A percentile compares a stretch with the other conserved stretches of the same genome.
Conservation (phyloP, 1,284 basidiomycete genomes). For the Tylopilus sp. region DNA sequence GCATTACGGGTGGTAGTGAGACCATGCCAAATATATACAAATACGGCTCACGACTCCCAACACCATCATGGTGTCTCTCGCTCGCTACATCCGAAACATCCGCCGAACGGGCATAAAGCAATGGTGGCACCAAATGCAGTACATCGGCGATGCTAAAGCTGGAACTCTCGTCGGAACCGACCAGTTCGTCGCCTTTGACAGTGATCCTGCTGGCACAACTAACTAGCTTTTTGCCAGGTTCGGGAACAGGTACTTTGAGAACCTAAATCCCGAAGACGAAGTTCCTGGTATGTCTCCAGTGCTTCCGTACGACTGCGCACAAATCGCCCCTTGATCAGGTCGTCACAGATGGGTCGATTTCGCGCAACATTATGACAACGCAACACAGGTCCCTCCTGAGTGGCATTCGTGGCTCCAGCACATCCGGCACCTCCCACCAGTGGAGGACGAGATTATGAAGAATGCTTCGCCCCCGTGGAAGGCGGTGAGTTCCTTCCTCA, state of each 20-base stretch:
- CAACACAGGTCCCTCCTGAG: conserved; percentile 86
- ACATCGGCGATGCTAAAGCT: conserved; percentile 89
- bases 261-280: conserved; percentile 80
- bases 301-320: neutral
- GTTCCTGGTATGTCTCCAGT: conserved; percentile 63
- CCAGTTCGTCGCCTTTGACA: conserved; percentile 50
- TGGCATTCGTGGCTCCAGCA: conserved; percentile 96
- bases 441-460: conserved; percentile 69
- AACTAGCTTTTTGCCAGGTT: conserved; percentile 48
- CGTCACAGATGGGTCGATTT: conserved; percentile 94
- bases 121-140: conserved; percentile 84
- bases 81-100: conserved; percentile 72
- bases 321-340: conserved; percentile 42
- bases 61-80: conserved; percentile 62
- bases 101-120: conserved; percentile 72
- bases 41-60: conserved; percentile 10
- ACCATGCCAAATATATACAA: conserved; percentile 25
- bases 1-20: neutral
- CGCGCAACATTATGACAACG: conserved; percentile 85
- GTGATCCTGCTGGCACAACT: neutral
- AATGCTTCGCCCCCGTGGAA: conserved; percentile 75
- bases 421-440: conserved; percentile 79
- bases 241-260: conserved; percentile 91
- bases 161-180: conserved; percentile 79
- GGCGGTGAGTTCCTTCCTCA: conserved; percentile 51